Base-by-base conservation (phyloP, 306 rosid species). In the Ammopiptanthus mongolicus region DNA sequence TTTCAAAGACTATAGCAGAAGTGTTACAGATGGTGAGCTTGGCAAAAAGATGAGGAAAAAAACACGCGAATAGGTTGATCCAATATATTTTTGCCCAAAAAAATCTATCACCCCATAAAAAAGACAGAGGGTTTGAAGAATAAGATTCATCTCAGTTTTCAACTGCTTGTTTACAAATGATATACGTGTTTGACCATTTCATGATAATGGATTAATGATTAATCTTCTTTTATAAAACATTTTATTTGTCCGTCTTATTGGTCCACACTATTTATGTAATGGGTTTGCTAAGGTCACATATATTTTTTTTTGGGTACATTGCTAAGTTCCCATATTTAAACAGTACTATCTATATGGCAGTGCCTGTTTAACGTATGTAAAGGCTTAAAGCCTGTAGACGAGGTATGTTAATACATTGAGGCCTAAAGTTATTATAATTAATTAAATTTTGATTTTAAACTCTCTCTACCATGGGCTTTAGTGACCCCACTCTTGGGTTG, bases 31-130 rank as follows among this genome's bases (percentile, higher is more conserved):
- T 53, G 75, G 67, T 68, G 87, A 58, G 52, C 63, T 79, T 37
- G 84, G 85, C 65, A 88, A 77, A 77, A 88, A 79, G 82, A 55
- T n/a, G 75, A 66, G 42, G 88, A 76, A 47, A 89, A 82, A 71
- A 81, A 66, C 47, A 61, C 62, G 13, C 55, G 64, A 19, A 78
- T 83, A 37, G 83, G 80, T 5, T 31, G 1, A 56, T 42, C 55
- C 14, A 19, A 41, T 56, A 34, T 66, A 42, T 22, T 75, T 51
- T 15, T 1, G 23, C 8, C 15, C 50, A 50, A 51, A 10, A 28
- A 7, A 41, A 34, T 5, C 0, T 8, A 36, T 48, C 13, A 34
- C 5, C 19, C 48, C 31, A 3, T 4, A 34, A 23, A 18, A 21
- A 1, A 29, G 3, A 37, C 15, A 8, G 14, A 6, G 31, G 64